phyloP scores from a whole-genome alignment of 1,284 basidiomycete species.

The Irpex sp. region DNA sequence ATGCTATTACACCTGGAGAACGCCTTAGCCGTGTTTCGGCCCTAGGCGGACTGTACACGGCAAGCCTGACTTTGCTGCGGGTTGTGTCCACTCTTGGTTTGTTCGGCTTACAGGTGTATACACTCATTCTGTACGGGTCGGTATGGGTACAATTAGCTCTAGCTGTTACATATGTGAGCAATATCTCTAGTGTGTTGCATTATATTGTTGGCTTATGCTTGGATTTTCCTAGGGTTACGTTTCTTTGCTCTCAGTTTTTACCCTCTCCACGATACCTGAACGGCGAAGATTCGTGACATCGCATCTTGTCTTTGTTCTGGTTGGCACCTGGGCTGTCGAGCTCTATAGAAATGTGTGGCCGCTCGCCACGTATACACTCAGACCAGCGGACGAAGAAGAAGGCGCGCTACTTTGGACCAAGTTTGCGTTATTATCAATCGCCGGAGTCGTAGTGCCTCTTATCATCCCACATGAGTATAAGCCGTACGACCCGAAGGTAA shows the following conservation, averaged over 20 bases:
- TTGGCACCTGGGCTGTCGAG: background rate
- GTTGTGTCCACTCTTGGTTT: background rate
- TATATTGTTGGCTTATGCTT: too few relatives aligned
- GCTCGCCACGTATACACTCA: background rate
- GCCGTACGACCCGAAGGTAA: constrained; percentile 41
- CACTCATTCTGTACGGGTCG: background rate
- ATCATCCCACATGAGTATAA: constrained; percentile 39
- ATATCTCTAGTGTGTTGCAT: background rate
- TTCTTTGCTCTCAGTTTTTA: constrained; percentile 19
- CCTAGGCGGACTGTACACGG: background rate
- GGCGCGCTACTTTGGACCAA: constrained; percentile 1
- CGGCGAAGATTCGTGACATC: constrained; percentile 8
- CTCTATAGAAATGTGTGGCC: constrained; percentile 7
- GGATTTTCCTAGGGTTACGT: constrained; percentile 19
- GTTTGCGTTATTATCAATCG: background rate
- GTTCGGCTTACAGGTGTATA: background rate
- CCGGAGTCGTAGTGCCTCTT: constrained; percentile 27
- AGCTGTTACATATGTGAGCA: background rate
- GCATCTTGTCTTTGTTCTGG: background rate
- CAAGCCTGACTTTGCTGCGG: background rate
- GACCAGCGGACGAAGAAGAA: constrained; percentile 2
- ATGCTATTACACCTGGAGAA: background rate
- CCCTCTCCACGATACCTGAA: constrained; percentile 12
- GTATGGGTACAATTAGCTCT: background rate
- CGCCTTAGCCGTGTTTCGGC: background rate